Conservation (phyloP, 352 stramenopile species). For the Halophytophthora polymorphica region DNA sequence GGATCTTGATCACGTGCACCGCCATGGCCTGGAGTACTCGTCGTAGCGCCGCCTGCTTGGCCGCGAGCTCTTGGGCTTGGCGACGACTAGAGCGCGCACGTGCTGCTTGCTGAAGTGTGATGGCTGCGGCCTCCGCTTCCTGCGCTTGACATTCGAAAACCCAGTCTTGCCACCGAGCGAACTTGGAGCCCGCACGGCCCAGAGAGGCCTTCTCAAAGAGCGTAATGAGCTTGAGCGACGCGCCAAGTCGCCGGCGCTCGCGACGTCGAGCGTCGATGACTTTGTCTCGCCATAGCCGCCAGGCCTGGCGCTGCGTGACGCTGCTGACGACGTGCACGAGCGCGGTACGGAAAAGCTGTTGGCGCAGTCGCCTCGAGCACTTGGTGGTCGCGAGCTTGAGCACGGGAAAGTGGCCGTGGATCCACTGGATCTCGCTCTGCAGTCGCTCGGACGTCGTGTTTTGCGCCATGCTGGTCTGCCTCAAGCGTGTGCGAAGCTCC, state of each 20-base stretch:
- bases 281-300: slow-evolving; percentile 27
- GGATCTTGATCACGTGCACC: slow-evolving; percentile 30
- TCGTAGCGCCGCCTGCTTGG: slow-evolving; percentile 7
- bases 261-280: slow-evolving; percentile 24
- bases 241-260: slow-evolving; percentile 21
- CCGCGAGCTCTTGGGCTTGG: slow-evolving; percentile 4
- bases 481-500: slow-evolving; percentile 12
- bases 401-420: slow-evolving; percentile 56
- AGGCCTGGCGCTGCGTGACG: slow-evolving; percentile 18
- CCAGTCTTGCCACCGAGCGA: slow-evolving; percentile 19
- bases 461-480: slow-evolving; percentile 6
- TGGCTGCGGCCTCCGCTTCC: slow-evolving; percentile 30
- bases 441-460: slow-evolving; percentile 18
- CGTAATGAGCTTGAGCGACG: slow-evolving; percentile 23
- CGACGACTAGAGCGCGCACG: slow-evolving; percentile 6
- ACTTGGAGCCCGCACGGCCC: slow-evolving; percentile 7
- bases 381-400: slow-evolving; percentile 42
- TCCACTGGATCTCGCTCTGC: slow-evolving; percentile 52
- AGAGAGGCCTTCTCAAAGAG: slow-evolving; percentile 23
- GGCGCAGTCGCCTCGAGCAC: slow-evolving; percentile 41
- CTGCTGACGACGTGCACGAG: slow-evolving; percentile 25
- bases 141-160: slow-evolving; percentile 16
- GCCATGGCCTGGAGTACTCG: slow-evolving; percentile 17
- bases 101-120: slow-evolving; percentile 31
- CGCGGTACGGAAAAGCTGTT: slow-evolving; percentile 36